These are phyloP conservation scores for Myochromella boudieri DNA, from an alignment of 768 basidiomycete genomes.

Conservation along the genomic window DNA sequence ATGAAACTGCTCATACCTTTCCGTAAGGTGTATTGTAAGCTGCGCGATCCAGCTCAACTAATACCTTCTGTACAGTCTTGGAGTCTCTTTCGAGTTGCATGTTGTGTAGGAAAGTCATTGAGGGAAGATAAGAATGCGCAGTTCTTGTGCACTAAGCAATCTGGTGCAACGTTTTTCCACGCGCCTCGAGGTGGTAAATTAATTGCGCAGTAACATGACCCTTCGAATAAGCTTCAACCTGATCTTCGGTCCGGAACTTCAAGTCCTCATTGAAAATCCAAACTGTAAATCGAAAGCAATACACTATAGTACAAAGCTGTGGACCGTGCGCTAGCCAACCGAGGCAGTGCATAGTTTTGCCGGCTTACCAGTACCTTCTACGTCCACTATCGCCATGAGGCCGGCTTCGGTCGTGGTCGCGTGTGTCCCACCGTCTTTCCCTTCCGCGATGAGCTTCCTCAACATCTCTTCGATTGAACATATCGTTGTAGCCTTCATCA, in stretches of 20 bases:
- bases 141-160: no score
- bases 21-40: conserved; percentile 9
- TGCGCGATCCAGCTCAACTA: background rate
- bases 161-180: no score
- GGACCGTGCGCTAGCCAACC: background rate
- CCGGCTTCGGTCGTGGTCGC: conserved; percentile 16
- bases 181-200: conserved; percentile 3
- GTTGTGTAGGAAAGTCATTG: conserved; percentile 2
- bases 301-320: conserved; percentile 4
- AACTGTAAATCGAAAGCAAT: background rate
- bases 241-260: no score
- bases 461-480: conserved; percentile 70
- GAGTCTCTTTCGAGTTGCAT: background rate
- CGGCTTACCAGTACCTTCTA: conserved; percentile 15
- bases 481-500: conserved; percentile 58
- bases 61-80: background rate
- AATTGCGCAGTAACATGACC: no score
- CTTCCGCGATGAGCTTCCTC: conserved; percentile 65
- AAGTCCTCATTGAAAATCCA: background rate
- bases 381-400: conserved; percentile 13
- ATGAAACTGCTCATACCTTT: background rate
- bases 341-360: background rate
- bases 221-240: no score
- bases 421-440: conserved; percentile 33
- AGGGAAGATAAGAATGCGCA: no score